Evolutionary conservation across 2,329 filamentous ascomycete species (phyloP), one percentile per base, ranked within the genome.

Genomic region (Sarocladium oryzae): DNA sequence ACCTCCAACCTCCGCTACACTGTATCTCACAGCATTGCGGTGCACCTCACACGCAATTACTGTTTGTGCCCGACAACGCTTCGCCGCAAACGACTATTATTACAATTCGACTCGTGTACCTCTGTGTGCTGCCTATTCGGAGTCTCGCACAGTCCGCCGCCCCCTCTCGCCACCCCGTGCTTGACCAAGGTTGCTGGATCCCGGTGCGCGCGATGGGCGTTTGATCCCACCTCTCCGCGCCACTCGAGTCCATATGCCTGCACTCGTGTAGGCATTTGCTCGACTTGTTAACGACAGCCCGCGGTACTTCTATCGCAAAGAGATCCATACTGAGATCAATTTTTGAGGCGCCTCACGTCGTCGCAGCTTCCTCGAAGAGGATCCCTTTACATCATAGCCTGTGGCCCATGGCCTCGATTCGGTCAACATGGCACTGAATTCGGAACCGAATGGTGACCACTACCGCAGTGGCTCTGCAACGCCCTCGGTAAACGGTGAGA

Each of bases 401-500:
- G n/a, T 21, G 28, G 28, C 18, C n/a, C 43, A 48, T 48, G 43
- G 43, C 26, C 15, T 15, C 16, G 26, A 13, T 23, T 18, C 43
- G n/a, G 28, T 48, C 43, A 33, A 18, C 26, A 48, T 48, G 43
- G 43, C 43, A 3, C 28, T 33, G 24, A 48, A 6, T 18, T 32
- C 43, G 43, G 43, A 48, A 48, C 24, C 43, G 20, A 48, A 48
- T 15, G 43, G 43, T 15, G 43, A 48, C 28, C 43, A 33, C 24
- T 33, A 32, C 28, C 28, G 26, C 43, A 48, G 28, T 20, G 43
- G 43, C 43, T 30, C 28, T 48, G 43, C 43, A 16, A 48, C 46
- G 30, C 46, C 30, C 11, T 32, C 60, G 26, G 55, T 56, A 43
- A 66, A 64, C 54, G 63, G 63, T 51, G 58, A 65, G 43, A 58